phyloP scores from a whole-genome alignment of 495 filamentous ascomycete species.

The Amphirosellinia nigrospora region DNA sequence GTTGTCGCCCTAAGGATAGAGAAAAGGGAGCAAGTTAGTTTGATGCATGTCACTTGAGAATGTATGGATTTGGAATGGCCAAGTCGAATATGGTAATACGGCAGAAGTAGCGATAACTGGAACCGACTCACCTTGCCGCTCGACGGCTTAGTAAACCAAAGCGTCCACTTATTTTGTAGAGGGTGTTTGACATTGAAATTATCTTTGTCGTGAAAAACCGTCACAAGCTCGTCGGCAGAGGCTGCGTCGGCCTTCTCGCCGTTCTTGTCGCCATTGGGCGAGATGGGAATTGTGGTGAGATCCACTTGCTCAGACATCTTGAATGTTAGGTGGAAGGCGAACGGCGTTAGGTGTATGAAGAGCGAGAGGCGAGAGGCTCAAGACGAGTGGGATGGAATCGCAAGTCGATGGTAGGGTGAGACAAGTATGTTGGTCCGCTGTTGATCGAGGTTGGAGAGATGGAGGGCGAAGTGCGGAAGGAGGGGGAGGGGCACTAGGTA shows the following conservation, averaged over 20 bases:
- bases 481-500: background rate
- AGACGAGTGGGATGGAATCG: background rate
- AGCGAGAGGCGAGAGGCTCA: background rate
- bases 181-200: slow-evolving; percentile 99
- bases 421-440: background rate
- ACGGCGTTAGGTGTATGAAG: background rate
- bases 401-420: slow-evolving; percentile 2
- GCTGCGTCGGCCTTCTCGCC: slow-evolving; percentile 49
- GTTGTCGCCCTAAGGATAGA: slow-evolving; percentile 77
- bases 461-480: background rate
- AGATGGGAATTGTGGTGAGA: slow-evolving; percentile 74
- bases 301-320: slow-evolving; percentile 61
- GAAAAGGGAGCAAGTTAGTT: slow-evolving; percentile 16
- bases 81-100: too few species aligned
- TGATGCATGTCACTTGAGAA: background rate
- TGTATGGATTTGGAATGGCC: background rate
- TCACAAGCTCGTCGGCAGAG: slow-evolving; percentile 64
- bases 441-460: slow-evolving; percentile 14
- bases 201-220: slow-evolving; percentile 94
- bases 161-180: slow-evolving; percentile 92
- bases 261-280: slow-evolving; percentile 61
- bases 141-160: slow-evolving; percentile 99
- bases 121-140: slow-evolving; percentile 80
- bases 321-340: slow-evolving; percentile 15
- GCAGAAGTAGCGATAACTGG: background rate